These are phyloP conservation scores for Russula lepida DNA, from an alignment of 768 basidiomycete species.

Conservation along the genomic window DNA sequence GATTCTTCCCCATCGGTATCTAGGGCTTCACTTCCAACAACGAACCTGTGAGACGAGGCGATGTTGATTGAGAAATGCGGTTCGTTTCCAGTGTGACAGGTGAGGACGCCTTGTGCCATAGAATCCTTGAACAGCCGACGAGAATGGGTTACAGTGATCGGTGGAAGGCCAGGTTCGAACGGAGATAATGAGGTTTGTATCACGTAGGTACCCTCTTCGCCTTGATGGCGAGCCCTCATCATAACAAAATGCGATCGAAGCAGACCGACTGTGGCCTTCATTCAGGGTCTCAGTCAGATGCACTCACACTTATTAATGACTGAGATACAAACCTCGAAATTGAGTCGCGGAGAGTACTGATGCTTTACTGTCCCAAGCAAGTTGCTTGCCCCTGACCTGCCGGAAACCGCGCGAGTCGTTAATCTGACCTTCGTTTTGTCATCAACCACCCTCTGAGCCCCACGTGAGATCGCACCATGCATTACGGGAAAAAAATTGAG, in stretches of 20 bases:
- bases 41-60: constrained; percentile 11
- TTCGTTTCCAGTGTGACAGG: constrained; percentile 10
- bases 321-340: constrained; percentile 29
- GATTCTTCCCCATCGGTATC: constrained; percentile 12
- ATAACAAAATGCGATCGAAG: constrained; percentile 14
- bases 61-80: constrained; percentile 17
- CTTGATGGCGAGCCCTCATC: constrained; percentile 11
- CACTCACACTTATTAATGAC: neutral
- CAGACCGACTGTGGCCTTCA: constrained; percentile 23
- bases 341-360: constrained; percentile 60
- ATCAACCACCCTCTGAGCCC: constrained; percentile 39
- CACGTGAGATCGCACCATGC: constrained; percentile 1
- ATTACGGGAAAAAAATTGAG: neutral
- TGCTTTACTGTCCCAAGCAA: constrained; percentile 66
- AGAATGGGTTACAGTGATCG: constrained; percentile 18
- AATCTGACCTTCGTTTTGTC: constrained; percentile 38
- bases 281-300: neutral
- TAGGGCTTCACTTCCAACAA: neutral
- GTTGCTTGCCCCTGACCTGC: constrained; percentile 1
- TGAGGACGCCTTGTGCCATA: constrained; percentile 19
- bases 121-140: constrained; percentile 21
- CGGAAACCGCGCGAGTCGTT: constrained; percentile 30
- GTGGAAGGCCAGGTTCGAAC: constrained; percentile 11
- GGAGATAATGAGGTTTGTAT: constrained; percentile 17
- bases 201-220: constrained; percentile 9